Conservation (phyloP, 106 monocot species). For the Narthecium ossifragum region DNA sequence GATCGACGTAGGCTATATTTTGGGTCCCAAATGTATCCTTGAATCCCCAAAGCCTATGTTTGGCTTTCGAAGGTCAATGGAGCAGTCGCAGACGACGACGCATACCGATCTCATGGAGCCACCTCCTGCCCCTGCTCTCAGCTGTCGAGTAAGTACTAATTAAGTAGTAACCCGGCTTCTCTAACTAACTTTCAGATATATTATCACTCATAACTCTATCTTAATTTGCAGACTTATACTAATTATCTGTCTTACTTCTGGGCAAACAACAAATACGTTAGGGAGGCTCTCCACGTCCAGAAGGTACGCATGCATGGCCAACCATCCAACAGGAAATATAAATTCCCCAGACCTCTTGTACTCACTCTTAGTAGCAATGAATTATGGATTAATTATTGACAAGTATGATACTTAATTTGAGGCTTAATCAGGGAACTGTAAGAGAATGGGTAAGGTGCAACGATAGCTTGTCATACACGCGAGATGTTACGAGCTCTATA, state of each 20-base stretch:
- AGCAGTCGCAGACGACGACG: too few species aligned
- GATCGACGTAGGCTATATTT: conserved; percentile 9
- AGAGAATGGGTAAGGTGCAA: conserved; percentile 19
- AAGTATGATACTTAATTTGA: background rate
- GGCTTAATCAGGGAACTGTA: conserved; percentile 13
- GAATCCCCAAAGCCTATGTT: conserved; percentile 5
- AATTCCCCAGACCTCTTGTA: too few species aligned
- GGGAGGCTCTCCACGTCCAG: conserved; percentile 26
- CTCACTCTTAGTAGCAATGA: background rate
- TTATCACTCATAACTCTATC: background rate
- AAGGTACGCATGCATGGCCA: conserved; percentile 26
- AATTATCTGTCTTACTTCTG: conserved; percentile 28
- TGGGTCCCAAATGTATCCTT: conserved; percentile 12
- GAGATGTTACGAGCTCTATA: background rate
- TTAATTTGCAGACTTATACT: conserved; percentile 22
- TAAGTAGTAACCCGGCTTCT: too few species aligned
- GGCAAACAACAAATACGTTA: conserved; percentile 19
- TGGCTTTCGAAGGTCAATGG: background rate
- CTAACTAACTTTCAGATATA: too few species aligned
- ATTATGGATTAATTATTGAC: background rate
- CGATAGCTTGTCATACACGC: background rate
- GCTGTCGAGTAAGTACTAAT: conserved; percentile 1
- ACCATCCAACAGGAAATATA: too few species aligned
- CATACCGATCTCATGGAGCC: background rate
- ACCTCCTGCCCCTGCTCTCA: background rate